These are phyloP conservation scores for Tanacetum coccineum DNA, from an alignment of 129 eudicot genomes.

Conservation along the genomic window DNA sequence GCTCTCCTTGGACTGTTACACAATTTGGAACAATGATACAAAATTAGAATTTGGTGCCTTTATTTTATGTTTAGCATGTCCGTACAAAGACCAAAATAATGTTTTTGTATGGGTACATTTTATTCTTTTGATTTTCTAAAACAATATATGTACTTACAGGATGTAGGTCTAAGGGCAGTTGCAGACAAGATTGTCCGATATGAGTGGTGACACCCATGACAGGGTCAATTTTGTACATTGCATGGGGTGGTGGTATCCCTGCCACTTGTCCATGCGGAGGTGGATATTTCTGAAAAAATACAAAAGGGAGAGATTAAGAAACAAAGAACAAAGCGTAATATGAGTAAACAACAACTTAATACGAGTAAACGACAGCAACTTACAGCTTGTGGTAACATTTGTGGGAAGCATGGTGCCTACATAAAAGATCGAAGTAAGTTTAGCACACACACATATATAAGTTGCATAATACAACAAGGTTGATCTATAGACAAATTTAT, in stretches of 20 bases:
- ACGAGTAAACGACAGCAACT: too few relatives aligned
- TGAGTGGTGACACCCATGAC: slow-evolving; percentile 27
- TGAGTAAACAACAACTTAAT: not conserved
- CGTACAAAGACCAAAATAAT: too few relatives aligned
- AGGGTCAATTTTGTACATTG: slow-evolving; percentile 63
- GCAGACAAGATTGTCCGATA: slow-evolving; percentile 35
- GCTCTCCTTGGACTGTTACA: slow-evolving; percentile 73
- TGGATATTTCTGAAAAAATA: slow-evolving; percentile 57
- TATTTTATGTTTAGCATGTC: too few relatives aligned
- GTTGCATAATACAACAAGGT: not conserved
- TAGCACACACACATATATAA: not conserved
- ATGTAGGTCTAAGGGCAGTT: slow-evolving; percentile 60
- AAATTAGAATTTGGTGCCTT: too few relatives aligned
- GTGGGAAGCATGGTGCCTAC: slow-evolving; percentile 56
- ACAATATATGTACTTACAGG: slow-evolving; percentile 46
- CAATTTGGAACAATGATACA: not conserved
- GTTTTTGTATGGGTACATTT: too few relatives aligned
- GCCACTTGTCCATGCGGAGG: slow-evolving; percentile 48
- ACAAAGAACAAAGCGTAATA: not conserved
- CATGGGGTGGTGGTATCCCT: slow-evolving; percentile 79
- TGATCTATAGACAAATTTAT: slow-evolving; percentile 9
- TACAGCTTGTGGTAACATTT: slow-evolving; percentile 56
- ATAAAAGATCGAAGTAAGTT: slow-evolving; percentile 14
- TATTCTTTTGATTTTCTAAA: too few relatives aligned
- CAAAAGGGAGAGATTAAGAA: slow-evolving; percentile 2